Base-by-base conservation (phyloP, 257 asterid genomes). In the Catharanthus roseus region DNA sequence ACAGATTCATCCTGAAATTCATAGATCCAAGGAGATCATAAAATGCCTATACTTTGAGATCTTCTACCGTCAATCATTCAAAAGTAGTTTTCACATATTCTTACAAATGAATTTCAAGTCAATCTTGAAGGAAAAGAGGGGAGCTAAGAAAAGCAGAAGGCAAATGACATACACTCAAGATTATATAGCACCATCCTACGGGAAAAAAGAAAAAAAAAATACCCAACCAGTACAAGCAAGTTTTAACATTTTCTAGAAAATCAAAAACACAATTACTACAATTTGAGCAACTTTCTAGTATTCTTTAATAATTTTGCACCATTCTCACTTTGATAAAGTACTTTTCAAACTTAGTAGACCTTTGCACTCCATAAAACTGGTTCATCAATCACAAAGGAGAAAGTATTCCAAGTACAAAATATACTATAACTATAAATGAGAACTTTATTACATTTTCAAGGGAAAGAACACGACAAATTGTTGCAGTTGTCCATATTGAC, bases 391-490 rank as follows among this genome's bases (percentile, higher is more conserved):
- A 38, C 10, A 70, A 54, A 34, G 42, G 24, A 60, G 33, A 41
- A 64, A 33, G 3, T n/a, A n/a, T 10, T 21, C n/a, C 56, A 61
- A 51, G 60, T 47, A 34, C 26, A 42, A 62, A 68, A 67, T 29
- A 23, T 28, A 68, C 11, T 26, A 2, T 6, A 45, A 21, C 67
- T n/a, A 75, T 42, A 65, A 70, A 41, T 61, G 73, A 45, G 64
- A 58, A 67, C 56, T 62, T 84, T 89, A n/a, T n/a, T n/a, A 93
- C 98, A 23, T 72, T 90, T 78, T 90, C 95, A 79, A 90, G 92
- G 74, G 98, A 86, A 85, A 93, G 96, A 76, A 86, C 87, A 70
- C 97, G 95, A 74, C 98, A 93, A 72, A 81, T 79, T 68, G 98
- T 82, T 72, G 96, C 87, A 8, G 88, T 85, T 75, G 98, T 85